Evolutionary conservation across 2,329 filamentous ascomycete species (phyloP).

Genomic region (Saccharata proteae): DNA sequence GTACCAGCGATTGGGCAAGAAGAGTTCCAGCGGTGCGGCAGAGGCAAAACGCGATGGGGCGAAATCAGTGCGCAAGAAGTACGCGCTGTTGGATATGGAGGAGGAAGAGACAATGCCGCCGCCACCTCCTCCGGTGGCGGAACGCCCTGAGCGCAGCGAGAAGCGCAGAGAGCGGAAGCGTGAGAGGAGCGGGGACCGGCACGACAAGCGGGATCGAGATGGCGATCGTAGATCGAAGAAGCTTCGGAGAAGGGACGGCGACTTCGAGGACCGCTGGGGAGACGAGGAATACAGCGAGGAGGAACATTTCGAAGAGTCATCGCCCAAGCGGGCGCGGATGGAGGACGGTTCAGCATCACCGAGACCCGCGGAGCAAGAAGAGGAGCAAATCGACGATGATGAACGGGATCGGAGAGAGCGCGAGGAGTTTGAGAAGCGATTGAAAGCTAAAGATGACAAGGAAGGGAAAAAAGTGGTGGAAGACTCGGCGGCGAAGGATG

Average conservation of each 20-base stretch:
- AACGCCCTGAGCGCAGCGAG: slow-evolving; percentile 14
- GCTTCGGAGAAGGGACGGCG: slow-evolving; percentile 38
- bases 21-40: neutral
- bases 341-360: slow-evolving; percentile 39
- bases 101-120: slow-evolving; percentile 28
- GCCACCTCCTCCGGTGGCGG: slow-evolving; percentile 9
- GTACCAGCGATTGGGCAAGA: slow-evolving; percentile 23
- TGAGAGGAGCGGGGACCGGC: slow-evolving; percentile 26
- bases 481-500: slow-evolving; percentile 42
- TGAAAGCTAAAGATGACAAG: slow-evolving; percentile 59
- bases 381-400: slow-evolving; percentile 45
- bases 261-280: slow-evolving; percentile 70
- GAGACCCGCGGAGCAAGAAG: slow-evolving; percentile 22
- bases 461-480: slow-evolving; percentile 58
- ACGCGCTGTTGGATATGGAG: slow-evolving; percentile 43
- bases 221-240: slow-evolving; percentile 21
- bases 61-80: slow-evolving; percentile 31
- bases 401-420: slow-evolving; percentile 60
- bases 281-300: slow-evolving; percentile 55
- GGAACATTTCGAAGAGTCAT: slow-evolving; percentile 53
- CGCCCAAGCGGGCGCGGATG: slow-evolving; percentile 47
- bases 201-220: slow-evolving; percentile 15
- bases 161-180: slow-evolving; percentile 18
- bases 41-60: slow-evolving; percentile 2
- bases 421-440: slow-evolving; percentile 65